Evolutionary conservation across 805 yeast genomes (phyloP), one percentile per base, ranked within the genome.

Genomic region (Metschnikowia cerradonensis): DNA sequence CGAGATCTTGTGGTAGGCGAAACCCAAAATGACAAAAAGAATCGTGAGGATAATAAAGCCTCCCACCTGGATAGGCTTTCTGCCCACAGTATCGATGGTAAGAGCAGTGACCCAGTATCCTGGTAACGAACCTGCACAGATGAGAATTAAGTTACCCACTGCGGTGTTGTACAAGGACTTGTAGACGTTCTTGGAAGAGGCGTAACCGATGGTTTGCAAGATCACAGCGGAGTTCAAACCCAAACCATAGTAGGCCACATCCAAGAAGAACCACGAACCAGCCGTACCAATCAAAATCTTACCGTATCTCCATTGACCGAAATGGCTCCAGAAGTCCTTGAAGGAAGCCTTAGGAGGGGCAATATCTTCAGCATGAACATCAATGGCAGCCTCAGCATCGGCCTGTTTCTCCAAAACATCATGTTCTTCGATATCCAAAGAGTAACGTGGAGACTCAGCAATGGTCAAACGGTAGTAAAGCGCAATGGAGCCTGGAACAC

Each of bases 41-140:
- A 74, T 67, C 40, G 96, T 88, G 66, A 89, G 78, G 48, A 88
- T 64, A 57, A 78, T 52, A 76, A 90, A 90, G 62, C 96, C 95
- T 64, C 73, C 75, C 20, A 88, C 52, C 76, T 90, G 96, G 56
- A 90, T 74, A 56, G 90, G 83, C 71, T 86, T 88, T 79, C 97
- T 84, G 62, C 97, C 97, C 60, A 90, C 61, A 36, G 73, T 77
- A 71, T 90, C 97, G 53, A 90, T 67, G 43, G 92, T 84, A 47
- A 90, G 90, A 60, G 85, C 89, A 32, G 92, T 67, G 54, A 78
- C 74, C 96, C 96, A 90, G 74, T 90, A 90, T 66, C 97, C 97
- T 62, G 96, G 96, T 71, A 90, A 81, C 42, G 94, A 80, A 78
- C 97, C 97, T 51, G 97, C 97, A 80, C 96, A 88, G 56, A 90